Evolutionary conservation across 2,329 filamentous ascomycete species (phyloP), one percentile per base, ranked within the genome.

Genomic region (Aspergillus aculeatus): DNA sequence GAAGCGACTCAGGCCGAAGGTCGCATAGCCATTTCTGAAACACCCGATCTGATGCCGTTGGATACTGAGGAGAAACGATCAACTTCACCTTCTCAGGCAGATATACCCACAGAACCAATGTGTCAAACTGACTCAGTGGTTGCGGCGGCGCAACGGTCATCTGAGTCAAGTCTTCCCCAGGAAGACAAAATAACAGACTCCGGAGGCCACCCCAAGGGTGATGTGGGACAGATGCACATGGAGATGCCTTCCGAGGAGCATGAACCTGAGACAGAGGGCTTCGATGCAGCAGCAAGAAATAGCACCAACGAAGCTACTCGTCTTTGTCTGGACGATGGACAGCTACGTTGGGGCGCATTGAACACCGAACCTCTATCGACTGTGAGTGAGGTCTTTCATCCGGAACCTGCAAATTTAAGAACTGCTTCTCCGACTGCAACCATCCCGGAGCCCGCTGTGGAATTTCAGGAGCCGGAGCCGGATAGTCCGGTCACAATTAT

Each of bases 121-220:
- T 54, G 64, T 32, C 35, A 69, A 23, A 66, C 68, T 19, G 60
- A 65, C 38, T 64, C 64, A 5, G 66, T 64, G 24, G 62, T 69
- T 50, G 59, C 60, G 7, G 61, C 63, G 6, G 57, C 62, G 11
- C 35, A 29, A 5, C 6, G 64, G 51, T n/a, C 38, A 35, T 31
- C 44, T 12, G 53, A 38, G 29, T n/a, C 47, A 16, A 64, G 63
- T 9, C 26, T 24, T 4, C 6, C 44, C 14, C 67, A 58, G 19
- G 47, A 54, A 35, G 29, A n/a, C 11, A 52, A 10, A 5, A 11
- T 21, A 21, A 5, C 4, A 9, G 35, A 32, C 31, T 31, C 14
- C 5, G 29, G 29, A 16, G 49, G 49, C 47, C 35, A 38, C 12
- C n/a, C 11, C 29, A 48, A 48, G 26, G 19, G 16, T 19, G 56